Conservation (phyloP, 495 filamentous ascomycete genomes). For the Penicillium maclennaniae region DNA sequence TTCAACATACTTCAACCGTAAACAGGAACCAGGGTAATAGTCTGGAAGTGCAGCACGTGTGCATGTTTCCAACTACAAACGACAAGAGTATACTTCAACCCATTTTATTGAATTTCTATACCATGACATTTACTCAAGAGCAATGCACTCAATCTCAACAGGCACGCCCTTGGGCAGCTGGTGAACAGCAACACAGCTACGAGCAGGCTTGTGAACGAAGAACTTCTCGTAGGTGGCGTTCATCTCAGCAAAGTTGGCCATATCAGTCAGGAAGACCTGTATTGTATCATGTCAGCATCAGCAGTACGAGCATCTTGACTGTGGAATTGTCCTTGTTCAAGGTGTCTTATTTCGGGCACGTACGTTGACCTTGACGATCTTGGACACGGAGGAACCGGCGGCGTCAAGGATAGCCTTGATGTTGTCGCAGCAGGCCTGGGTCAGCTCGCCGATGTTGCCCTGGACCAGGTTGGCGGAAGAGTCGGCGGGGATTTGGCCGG, state of each 20-base stretch:
- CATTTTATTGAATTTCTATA: neutral
- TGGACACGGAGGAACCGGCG: conserved; percentile 69
- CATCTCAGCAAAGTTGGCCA: conserved; percentile 82
- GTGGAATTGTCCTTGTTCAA: no score
- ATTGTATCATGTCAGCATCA: conserved; percentile 3
- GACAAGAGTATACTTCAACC: neutral
- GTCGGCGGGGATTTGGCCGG: conserved; percentile 87
- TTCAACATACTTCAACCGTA: no score
- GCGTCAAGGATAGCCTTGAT: conserved; percentile 71
- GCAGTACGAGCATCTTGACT: neutral
- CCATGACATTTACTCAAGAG: conserved; percentile 44
- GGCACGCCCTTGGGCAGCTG: conserved; percentile 86
- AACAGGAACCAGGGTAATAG: no score
- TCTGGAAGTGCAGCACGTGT: no score
- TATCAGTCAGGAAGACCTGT: conserved; percentile 77
- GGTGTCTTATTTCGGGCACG: conserved; percentile 6
- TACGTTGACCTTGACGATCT: conserved; percentile 71
- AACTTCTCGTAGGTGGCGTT: conserved; percentile 84
- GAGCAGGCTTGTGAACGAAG: conserved; percentile 83
- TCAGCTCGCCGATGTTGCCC: conserved; percentile 74
- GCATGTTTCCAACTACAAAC: neutral
- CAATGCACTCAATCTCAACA: conserved; percentile 89
- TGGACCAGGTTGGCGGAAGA: conserved; percentile 66
- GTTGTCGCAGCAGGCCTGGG: conserved; percentile 70
- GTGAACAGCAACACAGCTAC: conserved; percentile 88